Conservation (phyloP, 371 early-diverging fungal genomes). For the Lichtheimia hyalospora region DNA sequence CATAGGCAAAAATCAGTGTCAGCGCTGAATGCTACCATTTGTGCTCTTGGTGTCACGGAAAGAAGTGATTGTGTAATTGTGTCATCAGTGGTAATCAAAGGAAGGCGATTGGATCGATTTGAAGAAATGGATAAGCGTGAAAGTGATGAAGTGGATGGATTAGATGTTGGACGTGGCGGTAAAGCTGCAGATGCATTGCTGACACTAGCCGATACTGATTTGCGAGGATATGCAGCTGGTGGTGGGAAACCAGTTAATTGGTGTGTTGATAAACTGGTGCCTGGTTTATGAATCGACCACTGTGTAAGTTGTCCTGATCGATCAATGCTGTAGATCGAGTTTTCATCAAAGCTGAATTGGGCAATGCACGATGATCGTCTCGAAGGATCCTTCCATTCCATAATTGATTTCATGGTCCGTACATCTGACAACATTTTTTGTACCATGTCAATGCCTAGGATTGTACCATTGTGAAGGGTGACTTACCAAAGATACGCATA, state of each 20-base stretch:
- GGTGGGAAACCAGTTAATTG: slow-evolving; percentile 47
- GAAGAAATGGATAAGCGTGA: slow-evolving; percentile 28
- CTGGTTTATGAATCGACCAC: slow-evolving; percentile 61
- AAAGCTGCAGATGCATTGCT: slow-evolving; percentile 4
- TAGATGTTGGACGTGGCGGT: slow-evolving; percentile 22
- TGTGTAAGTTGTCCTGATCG: slow-evolving; percentile 48
- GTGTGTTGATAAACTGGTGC: slow-evolving; percentile 27
- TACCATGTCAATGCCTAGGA: too few species aligned
- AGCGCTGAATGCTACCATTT: slow-evolving; percentile 48
- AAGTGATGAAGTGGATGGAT: slow-evolving; percentile 26
- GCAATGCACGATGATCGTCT: slow-evolving; percentile 49
- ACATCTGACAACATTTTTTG: slow-evolving; percentile 34
- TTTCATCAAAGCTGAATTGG: slow-evolving; percentile 71
- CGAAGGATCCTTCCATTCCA: slow-evolving; percentile 55
- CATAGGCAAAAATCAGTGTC: slow-evolving; percentile 49
- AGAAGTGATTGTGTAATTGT: slow-evolving; percentile 36
- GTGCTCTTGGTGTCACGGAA: slow-evolving; percentile 35
- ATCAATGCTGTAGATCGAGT: slow-evolving; percentile 58
- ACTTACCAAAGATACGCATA: slow-evolving; percentile 59
- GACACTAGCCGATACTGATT: slow-evolving; percentile 8
- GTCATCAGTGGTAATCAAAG: slow-evolving; percentile 25
- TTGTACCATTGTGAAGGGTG: too few species aligned
- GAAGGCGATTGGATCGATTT: slow-evolving; percentile 21
- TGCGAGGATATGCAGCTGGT: slow-evolving; percentile 17
- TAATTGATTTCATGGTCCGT: slow-evolving; percentile 56